Conservation (phyloP, 768 basidiomycete species). For the Rhizopogon vesiculosus region DNA sequence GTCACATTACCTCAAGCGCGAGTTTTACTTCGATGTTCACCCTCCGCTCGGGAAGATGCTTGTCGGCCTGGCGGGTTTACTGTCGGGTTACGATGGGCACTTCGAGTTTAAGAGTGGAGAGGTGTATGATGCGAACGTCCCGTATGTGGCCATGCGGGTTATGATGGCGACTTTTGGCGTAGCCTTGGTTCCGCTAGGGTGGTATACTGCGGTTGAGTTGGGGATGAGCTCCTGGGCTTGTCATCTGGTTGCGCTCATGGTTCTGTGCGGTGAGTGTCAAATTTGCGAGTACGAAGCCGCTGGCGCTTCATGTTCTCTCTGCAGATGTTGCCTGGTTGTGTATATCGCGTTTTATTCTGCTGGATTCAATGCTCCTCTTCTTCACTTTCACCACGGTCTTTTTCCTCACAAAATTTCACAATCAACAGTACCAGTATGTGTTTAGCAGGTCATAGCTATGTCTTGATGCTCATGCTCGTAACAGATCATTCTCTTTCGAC, state of each 20-base stretch:
- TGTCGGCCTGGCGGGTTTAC: constrained; percentile 86
- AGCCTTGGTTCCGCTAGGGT: constrained; percentile 90
- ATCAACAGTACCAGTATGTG: constrained; percentile 88
- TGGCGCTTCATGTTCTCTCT: not conserved
- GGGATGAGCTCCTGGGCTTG: constrained; percentile 88
- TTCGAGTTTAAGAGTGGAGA: constrained; percentile 96
- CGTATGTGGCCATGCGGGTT: constrained; percentile 92
- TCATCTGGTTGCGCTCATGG: constrained; percentile 93
- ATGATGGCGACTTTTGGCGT: constrained; percentile 94
- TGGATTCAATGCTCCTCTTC: constrained; percentile 98
- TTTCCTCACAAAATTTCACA: constrained; percentile 93
- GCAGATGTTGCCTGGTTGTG: constrained; percentile 96
- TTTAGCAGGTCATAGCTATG: not conserved
- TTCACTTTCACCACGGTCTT: constrained; percentile 98
- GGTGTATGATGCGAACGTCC: constrained; percentile 77
- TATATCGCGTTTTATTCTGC: constrained; percentile 94
- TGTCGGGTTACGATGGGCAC: constrained; percentile 86
- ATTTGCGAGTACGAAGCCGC: not conserved
- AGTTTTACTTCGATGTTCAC: constrained; percentile 99
- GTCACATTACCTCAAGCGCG: constrained; percentile 95
- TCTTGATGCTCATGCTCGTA: not conserved
- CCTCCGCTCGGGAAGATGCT: constrained; percentile 99
- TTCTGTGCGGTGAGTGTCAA: constrained; percentile 68
- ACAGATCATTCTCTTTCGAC: constrained; percentile 87
- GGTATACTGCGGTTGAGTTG: constrained; percentile 94